Base-by-base conservation (phyloP, 2,329 filamentous ascomycete species). In the Monilinia laxa region DNA sequence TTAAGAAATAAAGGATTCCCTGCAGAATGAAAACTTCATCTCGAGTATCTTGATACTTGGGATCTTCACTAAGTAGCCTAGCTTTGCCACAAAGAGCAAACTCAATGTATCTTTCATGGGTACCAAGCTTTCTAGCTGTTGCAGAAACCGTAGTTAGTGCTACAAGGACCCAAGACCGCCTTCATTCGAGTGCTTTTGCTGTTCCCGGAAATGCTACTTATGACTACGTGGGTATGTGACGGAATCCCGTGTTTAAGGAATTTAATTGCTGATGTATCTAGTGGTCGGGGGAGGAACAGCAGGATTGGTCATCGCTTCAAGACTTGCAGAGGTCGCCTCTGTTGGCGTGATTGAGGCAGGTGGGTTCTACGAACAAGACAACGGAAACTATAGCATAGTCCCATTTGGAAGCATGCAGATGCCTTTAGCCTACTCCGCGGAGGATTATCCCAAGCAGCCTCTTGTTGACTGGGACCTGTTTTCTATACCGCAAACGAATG, bases 171-270 rank as follows among this genome's bases (percentile, higher is more conserved):
- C 52, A 35, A 35, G 20, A 42, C 16, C 25, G 60, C 11, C 45
- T 68, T 11, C 54, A 40, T 12, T 70, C 69, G 25, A 71, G 65
- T 60, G 65, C 68, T 18, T 71, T 71, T 23, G 70, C 67, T 14
- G 28, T 71, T 55, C 69, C 70, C 25, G 68, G 69, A 9, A 66
- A 70, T 57, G 69, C 67, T 23, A 59, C 68, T 9, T 81, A 78
- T 70, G 79, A 82, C 70, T 81, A 80, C 67, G 71, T 81, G 20
- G 67, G 65, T 67, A 67, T 11, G 66, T 63, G 35, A 35, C 14
- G 28, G 18, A 2, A 6, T 31, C 16, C 23, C 28, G 14, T 3
- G n/a, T 25, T 3, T 14, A 11, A 18, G 7, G 12, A 12, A 35
- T 12, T 0, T 16, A 7, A n/a, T 47, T 20, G 25, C 12, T 64